Evolutionary conservation across 139 green algal genomes (phyloP), one percentile per base, ranked within the genome.

Genomic region (Coelastrella sp.): DNA sequence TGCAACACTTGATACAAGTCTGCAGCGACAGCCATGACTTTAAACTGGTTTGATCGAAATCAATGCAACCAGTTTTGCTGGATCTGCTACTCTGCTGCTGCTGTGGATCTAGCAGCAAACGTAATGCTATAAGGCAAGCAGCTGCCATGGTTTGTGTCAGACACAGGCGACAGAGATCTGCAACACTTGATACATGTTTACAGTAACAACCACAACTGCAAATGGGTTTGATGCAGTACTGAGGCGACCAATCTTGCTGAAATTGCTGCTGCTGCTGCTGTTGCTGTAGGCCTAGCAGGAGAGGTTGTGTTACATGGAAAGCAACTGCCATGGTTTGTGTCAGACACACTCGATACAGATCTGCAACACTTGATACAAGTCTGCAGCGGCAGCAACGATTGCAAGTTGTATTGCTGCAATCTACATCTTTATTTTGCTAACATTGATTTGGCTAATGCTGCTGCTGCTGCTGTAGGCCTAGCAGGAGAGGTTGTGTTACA

Each of bases 261-360:
- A n/a, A n/a, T n/a, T 88, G 32, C 20, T 47, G 66, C 19, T 88
- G 32, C 64, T 78, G 19, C 47, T 87, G 81, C 82, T 78, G 61
- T 61, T 77, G 60, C 61, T 64, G 3, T 47, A 58, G 84, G 83
- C n/a, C 59, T 79, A 8, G 83, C 83, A 14, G 91, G 32, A 32
- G 54, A 87, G 32, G 88, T 95, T 57, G 90, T 93, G 11, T 85
- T 96, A 19, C 94, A 96, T 61, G 94, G 94, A 47, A 96, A 96
- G 89, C 61, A 79, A 19, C 86, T 95, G 23, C 66, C 91, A 16
- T 96, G 92, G 92, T 96, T 96, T 84, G 94, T 96, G 73, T 92
- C 83, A 3, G 94, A 96, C 82, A 91, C 86, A 4, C 73, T 92
- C 17, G 14, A 11, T 0, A 14, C 20, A 0, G 92, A 96, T 76